Conservation (phyloP, 129 eudicot genomes). For the Flaveria ramosissima region DNA sequence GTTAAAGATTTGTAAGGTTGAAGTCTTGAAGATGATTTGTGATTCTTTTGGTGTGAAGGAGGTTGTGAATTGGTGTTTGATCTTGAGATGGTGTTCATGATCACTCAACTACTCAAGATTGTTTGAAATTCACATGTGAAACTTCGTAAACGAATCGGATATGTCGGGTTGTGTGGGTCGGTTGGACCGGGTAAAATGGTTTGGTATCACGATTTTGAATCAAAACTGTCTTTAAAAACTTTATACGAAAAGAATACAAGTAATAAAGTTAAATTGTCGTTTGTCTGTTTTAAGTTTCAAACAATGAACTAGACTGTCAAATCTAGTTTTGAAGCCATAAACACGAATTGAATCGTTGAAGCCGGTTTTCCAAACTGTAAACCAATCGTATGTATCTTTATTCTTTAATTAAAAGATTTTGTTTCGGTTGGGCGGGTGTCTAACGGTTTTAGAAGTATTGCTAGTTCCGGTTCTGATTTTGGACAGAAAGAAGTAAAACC, state of each 20-base stretch:
- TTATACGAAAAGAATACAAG: too few species aligned
- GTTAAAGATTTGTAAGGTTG: background rate
- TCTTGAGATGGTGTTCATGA: background rate
- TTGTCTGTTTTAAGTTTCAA: too few species aligned
- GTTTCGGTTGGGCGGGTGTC: background rate
- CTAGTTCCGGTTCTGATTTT: background rate
- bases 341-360: background rate
- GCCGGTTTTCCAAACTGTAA: background rate
- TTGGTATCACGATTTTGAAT: background rate
- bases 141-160: too few species aligned
- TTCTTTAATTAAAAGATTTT: background rate
- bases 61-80: background rate
- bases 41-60: conserved; percentile 5
- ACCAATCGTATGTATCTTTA: background rate
- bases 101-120: too few species aligned
- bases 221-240: too few species aligned
- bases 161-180: background rate
- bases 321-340: too few species aligned
- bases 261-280: too few species aligned
- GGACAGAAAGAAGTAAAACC: background rate
- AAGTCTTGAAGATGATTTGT: background rate
- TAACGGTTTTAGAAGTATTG: background rate
- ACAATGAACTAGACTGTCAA: too few species aligned
- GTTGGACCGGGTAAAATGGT: background rate
- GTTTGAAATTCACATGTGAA: too few species aligned